Evolutionary conservation across 345 rosid genomes (phyloP).

Genomic region (Lagerstroemia speciosa): DNA sequence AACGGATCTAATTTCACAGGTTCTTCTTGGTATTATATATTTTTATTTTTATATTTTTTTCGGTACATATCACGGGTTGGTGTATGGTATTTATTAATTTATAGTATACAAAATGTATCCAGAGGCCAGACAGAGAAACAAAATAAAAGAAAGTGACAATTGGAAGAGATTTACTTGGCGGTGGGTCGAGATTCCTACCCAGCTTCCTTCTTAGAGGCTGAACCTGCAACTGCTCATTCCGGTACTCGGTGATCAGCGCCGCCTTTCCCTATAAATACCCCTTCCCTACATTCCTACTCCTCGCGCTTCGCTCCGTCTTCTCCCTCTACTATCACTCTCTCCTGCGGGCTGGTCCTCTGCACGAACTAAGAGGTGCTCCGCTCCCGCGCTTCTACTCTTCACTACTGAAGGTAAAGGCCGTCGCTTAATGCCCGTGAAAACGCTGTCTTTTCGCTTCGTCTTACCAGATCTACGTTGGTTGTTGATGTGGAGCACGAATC

Average conservation of each 20-base stretch:
- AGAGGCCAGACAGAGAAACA: background rate
- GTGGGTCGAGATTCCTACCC: conserved; percentile 2
- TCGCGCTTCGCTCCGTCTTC: background rate
- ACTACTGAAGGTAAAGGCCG: background rate
- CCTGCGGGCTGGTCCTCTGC: conserved; percentile 1
- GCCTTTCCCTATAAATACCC: conserved; percentile 6
- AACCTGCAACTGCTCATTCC: conserved; percentile 8
- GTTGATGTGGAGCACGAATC: background rate
- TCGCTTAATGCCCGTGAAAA: background rate
- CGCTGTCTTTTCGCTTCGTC: background rate
- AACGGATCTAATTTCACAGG: too few species aligned
- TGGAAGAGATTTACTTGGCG: too few species aligned
- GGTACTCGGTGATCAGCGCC: conserved; percentile 7
- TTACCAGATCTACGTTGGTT: background rate
- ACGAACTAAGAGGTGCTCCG: conserved; percentile 7
- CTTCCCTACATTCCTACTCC: background rate
- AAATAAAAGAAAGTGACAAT: background rate
- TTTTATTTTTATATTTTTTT: too few species aligned
- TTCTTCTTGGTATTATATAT: too few species aligned
- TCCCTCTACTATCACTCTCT: background rate
- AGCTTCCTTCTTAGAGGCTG: background rate
- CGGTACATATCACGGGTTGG: too few species aligned
- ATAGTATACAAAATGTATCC: too few species aligned
- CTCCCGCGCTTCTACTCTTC: background rate
- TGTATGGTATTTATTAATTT: too few species aligned